These are phyloP conservation scores for Datisca glomerata DNA, from an alignment of 306 rosid genomes.

Conservation along the genomic window DNA sequence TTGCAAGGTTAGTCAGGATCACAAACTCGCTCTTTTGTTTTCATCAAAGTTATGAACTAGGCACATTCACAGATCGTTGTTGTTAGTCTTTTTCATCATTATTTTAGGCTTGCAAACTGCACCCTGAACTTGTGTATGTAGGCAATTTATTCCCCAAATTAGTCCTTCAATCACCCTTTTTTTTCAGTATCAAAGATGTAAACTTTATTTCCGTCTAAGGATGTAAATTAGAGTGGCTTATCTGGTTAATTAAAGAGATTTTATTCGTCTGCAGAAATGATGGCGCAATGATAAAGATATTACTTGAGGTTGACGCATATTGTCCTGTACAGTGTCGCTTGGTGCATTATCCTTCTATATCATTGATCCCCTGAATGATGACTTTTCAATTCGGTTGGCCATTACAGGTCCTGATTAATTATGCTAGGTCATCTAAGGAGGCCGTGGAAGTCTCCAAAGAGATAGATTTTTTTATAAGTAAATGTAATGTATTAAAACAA, in stretches of 20 bases:
- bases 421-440: slow-evolving; percentile 88
- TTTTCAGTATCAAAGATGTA: too few relatives aligned
- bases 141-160: too few relatives aligned
- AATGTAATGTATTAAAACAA: too few relatives aligned
- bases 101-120: neutral
- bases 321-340: neutral
- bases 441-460: slow-evolving; percentile 88
- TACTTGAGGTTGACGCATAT: neutral
- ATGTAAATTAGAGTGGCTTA: too few relatives aligned
- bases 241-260: too few relatives aligned
- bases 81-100: neutral
- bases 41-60: too few relatives aligned
- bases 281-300: neutral
- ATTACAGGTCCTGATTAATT: slow-evolving; percentile 74
- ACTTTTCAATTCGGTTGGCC: slow-evolving; percentile 5
- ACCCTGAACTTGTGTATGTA: neutral
- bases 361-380: neutral
- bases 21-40: too few relatives aligned
- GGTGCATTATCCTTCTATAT: neutral
- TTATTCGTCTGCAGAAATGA: neutral
- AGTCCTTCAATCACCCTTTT: too few relatives aligned
- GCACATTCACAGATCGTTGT: too few relatives aligned
- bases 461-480: too few relatives aligned
- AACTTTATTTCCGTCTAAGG: too few relatives aligned
- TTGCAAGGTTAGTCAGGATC: slow-evolving; percentile 76